Evolutionary conservation across 129 eudicot species (phyloP), one percentile per base, ranked within the genome.

Genomic region (Ambrosia trifida): DNA sequence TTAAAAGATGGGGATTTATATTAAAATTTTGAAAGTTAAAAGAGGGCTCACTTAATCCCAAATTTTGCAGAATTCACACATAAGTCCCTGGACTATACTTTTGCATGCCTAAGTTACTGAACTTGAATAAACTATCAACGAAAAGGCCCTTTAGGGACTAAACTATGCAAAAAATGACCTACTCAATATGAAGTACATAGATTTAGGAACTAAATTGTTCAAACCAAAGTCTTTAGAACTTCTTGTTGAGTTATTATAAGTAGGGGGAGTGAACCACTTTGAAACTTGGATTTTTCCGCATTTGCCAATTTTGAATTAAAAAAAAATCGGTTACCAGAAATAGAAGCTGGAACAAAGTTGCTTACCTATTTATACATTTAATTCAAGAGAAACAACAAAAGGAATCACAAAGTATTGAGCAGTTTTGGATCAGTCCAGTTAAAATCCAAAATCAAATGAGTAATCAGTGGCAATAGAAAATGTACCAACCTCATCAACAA

Each of bases 401-500:
- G 11, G 14, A 64, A 11, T 19, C 11, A 2, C 19, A 51, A 54
- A 31, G 6, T 14, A 52, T 53, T 7, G 59, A 53, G 60, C 0
- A 53, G 30, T 0, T 43, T 11, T 58, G 4, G 7, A 44, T 19
- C 70, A 19, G 13, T 19, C 35, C 47, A 24, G 28, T 2, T 24
- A 1, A 45, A 24, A 66, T 4, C n/a, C 20, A 7, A 57, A 24
- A 14, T 24, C 2, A 56, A 19, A 41, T n/a, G 31, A 61, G 7
- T 28, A 40, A 40, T 6, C 28, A 66, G n/a, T 24, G 68, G 53
- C 68, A 5, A 28, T 28, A 11, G 28, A 11, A 69, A 68, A 46
- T 61, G 61, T 12, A 78, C 88, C 11, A 63, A 92, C 98, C 96
- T 92, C 98, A 40, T 92, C 96, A 59, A 92, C 96, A 62, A 89